phyloP scores from a whole-genome alignment of 768 basidiomycete genomes.

The Tricholoma sp. region DNA sequence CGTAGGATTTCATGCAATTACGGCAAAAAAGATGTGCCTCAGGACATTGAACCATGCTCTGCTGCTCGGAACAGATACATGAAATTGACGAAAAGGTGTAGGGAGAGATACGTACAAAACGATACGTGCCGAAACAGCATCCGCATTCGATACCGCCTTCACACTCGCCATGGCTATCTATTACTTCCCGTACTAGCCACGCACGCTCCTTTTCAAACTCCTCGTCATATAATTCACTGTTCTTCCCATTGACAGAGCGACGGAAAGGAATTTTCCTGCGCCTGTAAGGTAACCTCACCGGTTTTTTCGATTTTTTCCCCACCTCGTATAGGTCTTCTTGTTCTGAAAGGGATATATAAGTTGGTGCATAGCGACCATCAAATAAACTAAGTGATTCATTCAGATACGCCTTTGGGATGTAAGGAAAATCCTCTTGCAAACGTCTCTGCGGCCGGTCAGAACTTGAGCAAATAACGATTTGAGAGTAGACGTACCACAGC shows the following conservation, averaged over 20 bases:
- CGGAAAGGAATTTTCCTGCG: conserved; percentile 24
- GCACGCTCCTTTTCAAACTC: conserved; percentile 38
- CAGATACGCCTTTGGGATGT: conserved; percentile 43
- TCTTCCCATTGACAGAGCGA: conserved; percentile 36
- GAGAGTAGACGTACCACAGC: conserved; percentile 39
- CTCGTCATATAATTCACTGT: conserved; percentile 32
- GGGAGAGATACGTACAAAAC: conserved; percentile 11
- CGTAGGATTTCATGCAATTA: conserved; percentile 56
- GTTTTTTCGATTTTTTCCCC: conserved; percentile 7
- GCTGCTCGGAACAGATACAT: conserved; percentile 36
- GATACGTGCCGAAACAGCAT: conserved; percentile 53
- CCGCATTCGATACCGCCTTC: conserved; percentile 60
- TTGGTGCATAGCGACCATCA: conserved; percentile 48
- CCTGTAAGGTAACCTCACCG: conserved; percentile 24
- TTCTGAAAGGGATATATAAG: conserved; percentile 42
- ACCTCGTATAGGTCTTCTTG: conserved; percentile 15
- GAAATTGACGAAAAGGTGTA: not conserved
- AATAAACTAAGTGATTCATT: conserved; percentile 28
- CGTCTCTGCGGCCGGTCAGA: conserved; percentile 30
- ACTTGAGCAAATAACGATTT: not conserved
- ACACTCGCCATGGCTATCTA: conserved; percentile 25
- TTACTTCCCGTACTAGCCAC: conserved; percentile 6
- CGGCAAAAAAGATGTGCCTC: conserved; percentile 74
- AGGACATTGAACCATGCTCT: conserved; percentile 69
- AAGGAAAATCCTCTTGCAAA: conserved; percentile 45